Base-by-base conservation (phyloP, 2,329 filamentous ascomycete species). In the Fusarium goolgardi region DNA sequence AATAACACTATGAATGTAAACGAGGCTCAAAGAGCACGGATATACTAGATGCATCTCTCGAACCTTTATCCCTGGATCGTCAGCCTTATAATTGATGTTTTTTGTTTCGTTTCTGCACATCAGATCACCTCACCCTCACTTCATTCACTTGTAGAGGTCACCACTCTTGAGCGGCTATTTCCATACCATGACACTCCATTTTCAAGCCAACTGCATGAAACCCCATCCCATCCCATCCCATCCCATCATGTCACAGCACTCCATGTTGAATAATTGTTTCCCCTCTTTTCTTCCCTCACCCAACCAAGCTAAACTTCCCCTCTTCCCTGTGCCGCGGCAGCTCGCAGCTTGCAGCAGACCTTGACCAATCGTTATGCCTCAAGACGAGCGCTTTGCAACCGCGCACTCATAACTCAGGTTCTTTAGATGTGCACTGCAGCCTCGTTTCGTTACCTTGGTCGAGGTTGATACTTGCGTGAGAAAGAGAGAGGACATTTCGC, bases 51-150 rank as follows among this genome's bases (percentile, higher is more conserved):
- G 65, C 65, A 57, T 35, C 35, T 47, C 55, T 59, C 37, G 44
- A 69, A 41, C 41, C 34, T 55, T 31, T 49, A 68, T 66, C 61
- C 61, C 25, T 58, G 53, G 43, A 51, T 53, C 43, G 65, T 59
- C 66, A 69, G 66, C 66, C 66, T 52, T 63, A 58, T 34, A 45
- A 55, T 65, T 69, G 27, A 15, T 47, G 32, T 55, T 40, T 44
- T 44, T 16, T 27, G 52, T 46, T 49, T 29, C 32, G 18, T 34
- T 62, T 46, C 59, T 62, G 37, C 55, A 45, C 47, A 51, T 40
- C 23, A 51, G 34, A 29, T 51, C 47, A 40, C 34, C 18, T 51
- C 47, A 25, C 43, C 51, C 27, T 29, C 27, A 18, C 46, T 10
- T 9, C 18, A 25, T 20, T 23, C 31, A 35, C 43, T 37, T 23